Base-by-base conservation (phyloP, 2,329 filamentous ascomycete species). In the Neofusicoccum sp. region DNA sequence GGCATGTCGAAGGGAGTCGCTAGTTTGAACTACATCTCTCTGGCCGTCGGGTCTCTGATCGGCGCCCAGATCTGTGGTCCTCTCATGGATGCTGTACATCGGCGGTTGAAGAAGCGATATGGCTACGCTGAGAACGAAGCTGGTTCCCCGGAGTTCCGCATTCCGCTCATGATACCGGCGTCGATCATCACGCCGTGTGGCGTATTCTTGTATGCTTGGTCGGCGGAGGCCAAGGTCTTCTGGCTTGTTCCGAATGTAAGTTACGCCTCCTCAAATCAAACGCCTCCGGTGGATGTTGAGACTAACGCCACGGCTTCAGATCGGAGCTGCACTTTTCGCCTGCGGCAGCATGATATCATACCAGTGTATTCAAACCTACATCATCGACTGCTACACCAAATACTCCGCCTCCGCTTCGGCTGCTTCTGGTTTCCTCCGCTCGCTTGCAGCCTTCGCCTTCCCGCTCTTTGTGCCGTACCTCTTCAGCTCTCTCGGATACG, bases 21-120 rank as follows among this genome's bases (percentile, higher is more conserved):
- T 11, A 84, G 84, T 0, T 70, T 89, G 0, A 86, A 89, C 69
- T 89, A 87, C 70, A 79, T 88, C 34, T 83, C 86, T 7, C 79
- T 85, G 20, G 84, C 83, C 0, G 43, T 88, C 0, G 88, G 88
- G 1, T 87, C 89, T 71, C 78, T 86, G 57, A 70, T 82, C 3
- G 73, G 74, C 1, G 70, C 71, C 1, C 73, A 76, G 65, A 73
- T 67, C 62, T 77, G 73, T 54, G 80, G 79, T 3, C 79, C 76
- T 0, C 62, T 82, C 12, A 83, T 80, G 68, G 82, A 84, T 64
- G 68, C 71, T n/a, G 75, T 83, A 56, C 83, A 84, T 65, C 72
- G 76, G 11, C 71, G 67, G 3, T 71, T 84, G 2, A 82, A 80
- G 64, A 67, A 68, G 9, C 68, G 69, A n/a, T 82, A 83, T 67